Percentiles rank a stretch among this genome's conserved stretches.
These are phyloP conservation scores for Leccinum variicolor DNA, from an alignment of 768 basidiomycete species.

Conservation along the genomic window DNA sequence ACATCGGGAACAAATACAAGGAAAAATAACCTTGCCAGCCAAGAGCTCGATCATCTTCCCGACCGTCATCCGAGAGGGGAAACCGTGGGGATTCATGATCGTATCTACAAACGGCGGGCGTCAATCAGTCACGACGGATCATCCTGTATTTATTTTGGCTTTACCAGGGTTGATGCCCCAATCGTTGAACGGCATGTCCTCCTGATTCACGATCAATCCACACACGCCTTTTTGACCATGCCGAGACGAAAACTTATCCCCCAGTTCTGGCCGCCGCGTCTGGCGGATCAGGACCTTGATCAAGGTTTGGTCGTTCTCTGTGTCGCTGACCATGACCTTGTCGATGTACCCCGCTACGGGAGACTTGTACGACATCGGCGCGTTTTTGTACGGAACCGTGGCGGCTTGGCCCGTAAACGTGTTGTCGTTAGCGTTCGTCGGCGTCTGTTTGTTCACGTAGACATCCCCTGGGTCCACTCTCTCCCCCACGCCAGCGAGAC, in stretches of 20 bases:
- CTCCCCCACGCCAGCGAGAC: slow-evolving; percentile 93
- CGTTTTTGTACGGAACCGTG: slow-evolving; percentile 85
- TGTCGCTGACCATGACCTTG: slow-evolving; percentile 97
- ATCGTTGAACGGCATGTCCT: slow-evolving; percentile 99
- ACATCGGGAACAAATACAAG: neutral
- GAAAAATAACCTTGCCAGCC: slow-evolving; percentile 73
- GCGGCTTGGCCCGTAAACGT: slow-evolving; percentile 81
- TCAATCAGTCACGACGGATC: slow-evolving; percentile 10
- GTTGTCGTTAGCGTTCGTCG: slow-evolving; percentile 91
- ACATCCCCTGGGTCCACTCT: slow-evolving; percentile 90
- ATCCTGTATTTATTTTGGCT: neutral
- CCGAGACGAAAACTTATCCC: slow-evolving; percentile 97
- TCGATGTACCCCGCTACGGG: slow-evolving; percentile 93
- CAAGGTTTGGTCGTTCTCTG: slow-evolving; percentile 92
- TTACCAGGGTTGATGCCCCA: slow-evolving; percentile 89
- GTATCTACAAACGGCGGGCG: slow-evolving; percentile 59
- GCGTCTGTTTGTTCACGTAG: slow-evolving; percentile 96
- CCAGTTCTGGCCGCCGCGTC: slow-evolving; percentile 92
- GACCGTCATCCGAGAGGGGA: slow-evolving; percentile 98
- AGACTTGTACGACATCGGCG: slow-evolving; percentile 90
- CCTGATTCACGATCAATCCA: slow-evolving; percentile 97
- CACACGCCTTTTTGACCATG: slow-evolving; percentile 99
- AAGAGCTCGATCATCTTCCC: slow-evolving; percentile 99
- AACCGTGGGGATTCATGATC: slow-evolving; percentile 99
- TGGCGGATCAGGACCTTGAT: slow-evolving; percentile 98